Base-by-base conservation (phyloP, 169 alveolate genomes). In the Cyclospora cayetanensis region DNA sequence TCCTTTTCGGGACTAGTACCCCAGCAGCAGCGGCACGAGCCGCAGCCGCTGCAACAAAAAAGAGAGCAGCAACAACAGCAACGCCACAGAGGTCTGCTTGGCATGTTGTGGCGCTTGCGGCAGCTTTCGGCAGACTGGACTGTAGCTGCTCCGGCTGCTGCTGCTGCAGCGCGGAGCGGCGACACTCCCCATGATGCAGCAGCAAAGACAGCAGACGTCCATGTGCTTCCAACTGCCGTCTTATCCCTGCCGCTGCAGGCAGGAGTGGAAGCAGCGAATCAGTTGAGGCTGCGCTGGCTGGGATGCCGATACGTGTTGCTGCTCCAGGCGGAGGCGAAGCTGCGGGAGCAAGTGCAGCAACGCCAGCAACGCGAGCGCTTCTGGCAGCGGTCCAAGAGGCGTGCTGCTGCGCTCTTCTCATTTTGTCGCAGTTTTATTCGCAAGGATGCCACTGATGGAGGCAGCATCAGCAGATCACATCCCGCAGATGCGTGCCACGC, bases 81-180 rank as follows among this genome's bases (percentile, higher is more conserved):
- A n/a, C n/a, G n/a, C n/a, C n/a, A n/a, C n/a, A n/a, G n/a, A n/a
- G n/a, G n/a, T n/a, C n/a, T n/a, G n/a, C n/a, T n/a, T n/a, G n/a
- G n/a, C n/a, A n/a, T n/a, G n/a, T n/a, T n/a, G n/a, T n/a, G n/a
- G n/a, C n/a, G n/a, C 41, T 39, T 39, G 65, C 85, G 34, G 43
- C 85, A 22, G 85, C 85, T 74, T n/a, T 63, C 60, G 15, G 39
- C 31, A 18, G 34, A 70, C 52, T 70, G 82, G 82, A 63, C 41
- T 1, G 41, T 42, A 41, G 29, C 85, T 1, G 85, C 85, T 15
- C 63, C 66, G 22, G 85, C 85, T 27, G 41, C 85, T 42, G 18
- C 43, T 74, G 85, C 85, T 42, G 85, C 85, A 1, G 41, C 65
- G 63, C 53, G 85, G 41, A 52, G 85, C 4, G n/a, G 43, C 65